These are phyloP conservation scores for Penicillium sclerotiorum DNA, from an alignment of 2,329 filamentous ascomycete genomes.

Conservation along the genomic window DNA sequence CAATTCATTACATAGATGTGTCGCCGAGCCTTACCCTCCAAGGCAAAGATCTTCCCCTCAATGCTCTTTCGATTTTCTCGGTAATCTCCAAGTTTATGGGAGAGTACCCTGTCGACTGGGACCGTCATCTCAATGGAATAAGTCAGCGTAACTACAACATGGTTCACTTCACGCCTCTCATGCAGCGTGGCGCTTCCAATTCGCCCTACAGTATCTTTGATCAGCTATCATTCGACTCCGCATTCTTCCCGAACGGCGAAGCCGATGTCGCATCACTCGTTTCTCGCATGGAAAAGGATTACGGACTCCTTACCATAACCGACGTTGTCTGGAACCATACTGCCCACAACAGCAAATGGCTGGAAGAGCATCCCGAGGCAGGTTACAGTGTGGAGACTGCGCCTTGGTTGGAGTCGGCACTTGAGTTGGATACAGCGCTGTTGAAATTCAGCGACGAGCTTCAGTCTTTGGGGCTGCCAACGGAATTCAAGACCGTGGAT, in stretches of 20 bases:
- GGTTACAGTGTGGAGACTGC: constrained; percentile 94
- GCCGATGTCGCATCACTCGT: constrained; percentile 77
- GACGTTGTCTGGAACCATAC: constrained; percentile 99
- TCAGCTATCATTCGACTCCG: constrained; percentile 82
- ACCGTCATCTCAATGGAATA: constrained; percentile 84
- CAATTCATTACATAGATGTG: constrained; percentile 90
- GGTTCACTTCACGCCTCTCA: constrained; percentile 96
- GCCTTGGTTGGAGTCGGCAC: constrained; percentile 66
- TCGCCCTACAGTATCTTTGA: constrained; percentile 97
- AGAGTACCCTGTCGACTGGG: constrained; percentile 84
- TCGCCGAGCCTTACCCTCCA: constrained; percentile 77
- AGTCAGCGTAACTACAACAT: constrained; percentile 95
- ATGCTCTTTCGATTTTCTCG: constrained; percentile 89
- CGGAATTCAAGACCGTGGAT: constrained; percentile 67
- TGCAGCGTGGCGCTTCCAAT: constrained; percentile 84
- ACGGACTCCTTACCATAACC: constrained; percentile 83
- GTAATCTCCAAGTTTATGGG: constrained; percentile 98
- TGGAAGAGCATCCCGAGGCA: constrained; percentile 89
- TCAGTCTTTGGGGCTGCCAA: constrained; percentile 72
- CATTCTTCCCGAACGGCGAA: constrained; percentile 82
- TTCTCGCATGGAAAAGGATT: constrained; percentile 77
- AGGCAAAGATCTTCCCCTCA: constrained; percentile 73
- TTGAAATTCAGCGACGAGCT: constrained; percentile 65
- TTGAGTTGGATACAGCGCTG: constrained; percentile 79
- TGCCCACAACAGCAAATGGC: constrained; percentile 91